phyloP scores from a whole-genome alignment of 129 eudicot species.

The Lactuca saligna region DNA sequence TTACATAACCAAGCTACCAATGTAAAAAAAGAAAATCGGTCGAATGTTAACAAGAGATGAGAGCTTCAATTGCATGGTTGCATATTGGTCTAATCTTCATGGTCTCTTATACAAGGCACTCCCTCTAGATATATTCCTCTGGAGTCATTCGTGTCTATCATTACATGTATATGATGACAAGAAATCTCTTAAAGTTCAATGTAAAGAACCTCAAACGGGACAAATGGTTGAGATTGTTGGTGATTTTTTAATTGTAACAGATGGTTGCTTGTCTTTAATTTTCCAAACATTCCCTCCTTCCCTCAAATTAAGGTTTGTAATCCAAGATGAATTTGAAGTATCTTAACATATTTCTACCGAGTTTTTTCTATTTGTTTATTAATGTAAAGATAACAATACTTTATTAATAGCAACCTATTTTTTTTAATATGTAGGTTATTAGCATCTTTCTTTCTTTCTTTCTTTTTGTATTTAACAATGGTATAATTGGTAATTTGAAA shows the following conservation, averaged over 20 bases:
- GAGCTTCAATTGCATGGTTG: not conserved
- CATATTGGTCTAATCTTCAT: slow-evolving; percentile 78
- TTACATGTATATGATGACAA: slow-evolving; percentile 44
- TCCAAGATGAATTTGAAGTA: too few species aligned
- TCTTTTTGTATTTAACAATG: too few species aligned
- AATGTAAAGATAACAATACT: too few species aligned
- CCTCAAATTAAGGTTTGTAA: slow-evolving; percentile 59
- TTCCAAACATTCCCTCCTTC: slow-evolving; percentile 37
- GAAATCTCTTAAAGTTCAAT: slow-evolving; percentile 39
- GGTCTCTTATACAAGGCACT: slow-evolving; percentile 24
- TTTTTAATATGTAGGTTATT: too few species aligned
- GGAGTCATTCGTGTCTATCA: slow-evolving; percentile 74
- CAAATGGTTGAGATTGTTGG: slow-evolving; percentile 36
- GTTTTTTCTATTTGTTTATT: too few species aligned
- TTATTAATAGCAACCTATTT: too few species aligned
- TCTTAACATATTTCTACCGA: too few species aligned
- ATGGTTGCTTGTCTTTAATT: slow-evolving; percentile 74
- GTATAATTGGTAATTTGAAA: too few species aligned
- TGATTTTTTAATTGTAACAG: slow-evolving; percentile 71
- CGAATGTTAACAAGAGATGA: too few species aligned
- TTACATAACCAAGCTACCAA: too few species aligned
- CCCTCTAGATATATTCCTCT: slow-evolving; percentile 51
- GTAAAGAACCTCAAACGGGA: slow-evolving; percentile 54
- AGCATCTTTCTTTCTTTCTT: too few species aligned
- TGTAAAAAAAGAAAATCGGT: too few species aligned